phyloP scores from a whole-genome alignment of 2,329 filamentous ascomycete genomes.

The Aspergillus pseudoviridinutans region DNA sequence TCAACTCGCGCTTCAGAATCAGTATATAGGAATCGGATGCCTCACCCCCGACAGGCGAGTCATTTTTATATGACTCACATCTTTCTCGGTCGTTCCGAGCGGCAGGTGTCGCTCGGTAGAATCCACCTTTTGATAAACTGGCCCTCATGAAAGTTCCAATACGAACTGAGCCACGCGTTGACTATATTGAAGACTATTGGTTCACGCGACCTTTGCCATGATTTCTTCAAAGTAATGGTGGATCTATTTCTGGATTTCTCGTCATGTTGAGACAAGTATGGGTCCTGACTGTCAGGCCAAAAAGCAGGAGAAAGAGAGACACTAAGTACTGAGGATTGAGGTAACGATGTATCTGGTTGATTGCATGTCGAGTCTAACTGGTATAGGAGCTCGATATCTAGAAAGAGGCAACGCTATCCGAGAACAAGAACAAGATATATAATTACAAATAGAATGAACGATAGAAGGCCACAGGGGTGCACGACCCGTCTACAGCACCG shows the following conservation, averaged over 20 bases:
- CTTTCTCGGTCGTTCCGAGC: no score
- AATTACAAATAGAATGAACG: background rate
- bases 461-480: background rate
- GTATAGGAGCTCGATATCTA: background rate
- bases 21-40: background rate
- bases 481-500: constrained; percentile 59
- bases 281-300: constrained; percentile 11
- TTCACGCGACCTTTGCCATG: no score
- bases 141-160: background rate
- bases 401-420: background rate
- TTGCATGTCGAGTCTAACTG: background rate
- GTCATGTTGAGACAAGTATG: constrained; percentile 24
- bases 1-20: constrained; percentile 2
- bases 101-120: no score
- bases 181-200: constrained; percentile 7
- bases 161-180: background rate
- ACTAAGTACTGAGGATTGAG: background rate
- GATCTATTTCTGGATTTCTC: constrained; percentile 21
- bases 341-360: background rate
- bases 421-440: background rate
- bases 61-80: background rate
- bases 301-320: background rate
- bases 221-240: constrained; percentile 24
- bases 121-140: background rate
- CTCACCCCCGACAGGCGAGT: background rate